Conservation (phyloP, 176 grass and related monocot species). For the Poa annua region DNA sequence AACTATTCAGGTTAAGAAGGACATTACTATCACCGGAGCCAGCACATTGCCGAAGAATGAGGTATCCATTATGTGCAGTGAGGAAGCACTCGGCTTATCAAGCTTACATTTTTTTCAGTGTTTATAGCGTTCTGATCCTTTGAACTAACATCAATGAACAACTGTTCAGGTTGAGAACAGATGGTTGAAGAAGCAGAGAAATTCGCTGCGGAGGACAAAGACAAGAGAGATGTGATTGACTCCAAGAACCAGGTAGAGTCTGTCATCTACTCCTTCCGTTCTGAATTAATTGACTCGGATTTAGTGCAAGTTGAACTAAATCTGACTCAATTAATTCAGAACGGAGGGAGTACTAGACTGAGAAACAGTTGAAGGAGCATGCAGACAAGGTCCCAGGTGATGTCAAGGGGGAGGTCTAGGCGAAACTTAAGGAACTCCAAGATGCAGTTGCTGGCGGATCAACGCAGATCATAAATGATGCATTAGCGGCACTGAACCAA, state of each 20-base stretch:
- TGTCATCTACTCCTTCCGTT: slow-evolving; percentile 65
- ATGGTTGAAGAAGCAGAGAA: slow-evolving; percentile 78
- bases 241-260: slow-evolving; percentile 83
- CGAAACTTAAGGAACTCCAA: slow-evolving; percentile 63
- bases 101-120: neutral
- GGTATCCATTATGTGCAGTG: slow-evolving; percentile 25
- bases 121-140: neutral
- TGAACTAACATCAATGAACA: neutral
- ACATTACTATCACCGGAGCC: slow-evolving; percentile 75
- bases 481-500: slow-evolving; percentile 62
- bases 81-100: neutral
- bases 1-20: too few relatives aligned
- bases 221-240: slow-evolving; percentile 72
- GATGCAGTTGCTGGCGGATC: slow-evolving; percentile 48
- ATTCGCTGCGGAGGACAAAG: slow-evolving; percentile 73
- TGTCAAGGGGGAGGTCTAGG: slow-evolving; percentile 62
- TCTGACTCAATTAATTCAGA: too few relatives aligned
- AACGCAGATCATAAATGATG: slow-evolving; percentile 65
- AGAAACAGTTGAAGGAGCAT: slow-evolving; percentile 78
- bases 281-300: too few relatives aligned
- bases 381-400: slow-evolving; percentile 68
- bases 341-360: too few relatives aligned
- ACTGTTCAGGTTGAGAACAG: slow-evolving; percentile 61
- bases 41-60: slow-evolving; percentile 68
- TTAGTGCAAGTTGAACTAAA: too few relatives aligned